A percentile compares a stretch with the other conserved stretches of the same genome.
Evolutionary conservation across 192 early-diverging fungal species (phyloP).

Genomic region (Podila verticillata): DNA sequence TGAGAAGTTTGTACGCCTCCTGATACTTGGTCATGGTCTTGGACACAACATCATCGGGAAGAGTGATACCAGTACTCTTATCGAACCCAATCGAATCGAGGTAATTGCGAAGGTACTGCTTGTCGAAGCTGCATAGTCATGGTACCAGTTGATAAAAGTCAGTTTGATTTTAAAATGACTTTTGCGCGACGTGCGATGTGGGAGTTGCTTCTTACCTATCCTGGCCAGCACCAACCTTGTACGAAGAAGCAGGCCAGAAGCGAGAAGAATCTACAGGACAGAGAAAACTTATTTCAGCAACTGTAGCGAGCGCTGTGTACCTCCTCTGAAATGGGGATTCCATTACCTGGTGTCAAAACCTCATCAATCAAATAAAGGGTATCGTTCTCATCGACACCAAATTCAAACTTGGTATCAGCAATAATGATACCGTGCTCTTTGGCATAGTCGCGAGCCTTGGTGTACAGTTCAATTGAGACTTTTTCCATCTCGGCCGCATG

Average conservation of each 20-base stretch:
- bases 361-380: conserved; percentile 92
- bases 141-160: background rate
- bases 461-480: conserved; percentile 83
- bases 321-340: background rate
- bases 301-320: too few relatives aligned
- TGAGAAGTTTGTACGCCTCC: conserved; percentile 89
- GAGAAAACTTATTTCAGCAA: background rate
- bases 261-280: conserved; percentile 88
- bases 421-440: conserved; percentile 91
- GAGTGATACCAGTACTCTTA: conserved; percentile 80
- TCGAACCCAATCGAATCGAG: conserved; percentile 90
- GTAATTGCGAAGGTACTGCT: conserved; percentile 97
- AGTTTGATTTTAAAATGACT: background rate
- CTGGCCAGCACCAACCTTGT: conserved; percentile 81
- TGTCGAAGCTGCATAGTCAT: conserved; percentile 79
- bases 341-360: conserved; percentile 90
- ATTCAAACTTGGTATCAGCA: conserved; percentile 99
- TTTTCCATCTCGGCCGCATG: conserved; percentile 80
- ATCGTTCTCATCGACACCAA: conserved; percentile 90
- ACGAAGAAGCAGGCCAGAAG: conserved; percentile 92
- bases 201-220: conserved; percentile 56
- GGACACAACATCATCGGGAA: conserved; percentile 84
- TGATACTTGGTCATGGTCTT: conserved; percentile 94
- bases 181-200: background rate
- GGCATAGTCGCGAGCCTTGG: conserved; percentile 88